A percentile compares a stretch with the other conserved stretches of the same genome.
phyloP scores from a whole-genome alignment of 768 basidiomycete genomes.

The Hortiboletus flavorubellus region DNA sequence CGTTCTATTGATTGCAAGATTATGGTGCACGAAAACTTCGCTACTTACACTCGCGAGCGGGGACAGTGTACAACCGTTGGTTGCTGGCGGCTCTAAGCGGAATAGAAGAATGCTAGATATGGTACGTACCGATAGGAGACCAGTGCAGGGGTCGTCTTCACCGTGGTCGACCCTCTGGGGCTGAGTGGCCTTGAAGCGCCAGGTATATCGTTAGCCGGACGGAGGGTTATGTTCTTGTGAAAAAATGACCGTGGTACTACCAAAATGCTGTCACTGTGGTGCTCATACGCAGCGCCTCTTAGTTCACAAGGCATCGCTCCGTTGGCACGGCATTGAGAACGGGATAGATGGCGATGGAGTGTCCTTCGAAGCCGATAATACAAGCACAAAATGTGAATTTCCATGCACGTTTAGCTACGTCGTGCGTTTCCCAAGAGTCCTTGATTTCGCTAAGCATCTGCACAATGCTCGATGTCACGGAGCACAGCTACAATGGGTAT shows the following conservation, averaged over 20 bases:
- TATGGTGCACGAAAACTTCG: not conserved
- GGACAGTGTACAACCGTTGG: not conserved
- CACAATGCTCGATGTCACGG: not conserved
- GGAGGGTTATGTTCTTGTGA: not conserved
- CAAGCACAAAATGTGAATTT: not conserved
- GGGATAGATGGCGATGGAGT: not conserved
- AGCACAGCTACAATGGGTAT: not conserved
- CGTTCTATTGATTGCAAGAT: not conserved
- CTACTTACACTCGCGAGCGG: not conserved
- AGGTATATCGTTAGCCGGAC: slow-evolving; percentile 14
- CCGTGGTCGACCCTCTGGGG: not conserved
- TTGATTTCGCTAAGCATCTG: not conserved
- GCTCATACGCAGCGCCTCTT: not conserved
- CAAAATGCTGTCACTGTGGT: not conserved
- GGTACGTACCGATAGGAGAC: not conserved
- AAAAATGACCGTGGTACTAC: not conserved
- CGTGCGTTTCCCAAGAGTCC: not conserved
- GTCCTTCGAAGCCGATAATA: slow-evolving; percentile 14
- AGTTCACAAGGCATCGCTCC: not conserved
- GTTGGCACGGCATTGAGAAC: not conserved
- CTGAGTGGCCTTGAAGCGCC: not conserved
- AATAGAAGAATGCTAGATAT: not conserved
- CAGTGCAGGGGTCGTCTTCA: not conserved
- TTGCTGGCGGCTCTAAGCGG: not conserved
- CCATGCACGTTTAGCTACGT: not conserved